These are phyloP conservation scores for Biscutella laevigata DNA, from an alignment of 441 rosid genomes.

Conservation along the genomic window DNA sequence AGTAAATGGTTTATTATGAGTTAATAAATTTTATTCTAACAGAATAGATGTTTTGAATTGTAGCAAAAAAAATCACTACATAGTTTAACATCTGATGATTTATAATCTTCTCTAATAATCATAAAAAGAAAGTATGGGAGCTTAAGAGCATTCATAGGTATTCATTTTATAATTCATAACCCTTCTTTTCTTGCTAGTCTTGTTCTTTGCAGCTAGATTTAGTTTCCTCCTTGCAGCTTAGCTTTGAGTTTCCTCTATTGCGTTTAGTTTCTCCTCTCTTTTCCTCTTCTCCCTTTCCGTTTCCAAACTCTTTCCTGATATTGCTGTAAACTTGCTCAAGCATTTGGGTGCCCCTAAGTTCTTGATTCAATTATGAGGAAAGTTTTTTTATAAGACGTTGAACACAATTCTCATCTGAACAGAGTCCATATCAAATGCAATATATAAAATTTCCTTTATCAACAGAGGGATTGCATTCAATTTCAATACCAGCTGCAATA, in stretches of 20 bases:
- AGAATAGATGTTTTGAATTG: too few relatives aligned
- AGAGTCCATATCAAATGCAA: conserved; percentile 58
- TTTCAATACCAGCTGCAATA: conserved; percentile 66
- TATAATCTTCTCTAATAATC: too few relatives aligned
- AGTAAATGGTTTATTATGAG: too few relatives aligned
- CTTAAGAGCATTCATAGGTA: conserved; percentile 10
- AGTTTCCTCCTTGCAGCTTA: conserved; percentile 79
- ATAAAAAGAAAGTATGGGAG: too few relatives aligned
- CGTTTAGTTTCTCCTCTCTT: conserved; percentile 61
- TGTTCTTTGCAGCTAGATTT: conserved; percentile 56
- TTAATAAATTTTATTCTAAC: too few relatives aligned
- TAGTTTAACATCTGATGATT: too few relatives aligned
- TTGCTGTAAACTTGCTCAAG: conserved; percentile 46
- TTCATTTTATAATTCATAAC: conserved; percentile 29
- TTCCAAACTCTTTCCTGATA: conserved; percentile 45
- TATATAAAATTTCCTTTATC: conserved; percentile 50
- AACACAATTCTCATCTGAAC: conserved; percentile 63
- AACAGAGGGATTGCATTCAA: conserved; percentile 61
- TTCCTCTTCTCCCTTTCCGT: conserved; percentile 64
- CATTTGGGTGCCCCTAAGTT: conserved; percentile 47
- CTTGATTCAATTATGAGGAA: conserved; percentile 35
- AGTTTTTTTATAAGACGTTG: conserved; percentile 34
- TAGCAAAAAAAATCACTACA: too few relatives aligned
- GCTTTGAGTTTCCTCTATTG: too few relatives aligned
- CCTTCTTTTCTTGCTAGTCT: conserved; percentile 65